These are phyloP conservation scores for Boletus rubescentipes DNA, from an alignment of 768 basidiomycete genomes.

Conservation along the genomic window DNA sequence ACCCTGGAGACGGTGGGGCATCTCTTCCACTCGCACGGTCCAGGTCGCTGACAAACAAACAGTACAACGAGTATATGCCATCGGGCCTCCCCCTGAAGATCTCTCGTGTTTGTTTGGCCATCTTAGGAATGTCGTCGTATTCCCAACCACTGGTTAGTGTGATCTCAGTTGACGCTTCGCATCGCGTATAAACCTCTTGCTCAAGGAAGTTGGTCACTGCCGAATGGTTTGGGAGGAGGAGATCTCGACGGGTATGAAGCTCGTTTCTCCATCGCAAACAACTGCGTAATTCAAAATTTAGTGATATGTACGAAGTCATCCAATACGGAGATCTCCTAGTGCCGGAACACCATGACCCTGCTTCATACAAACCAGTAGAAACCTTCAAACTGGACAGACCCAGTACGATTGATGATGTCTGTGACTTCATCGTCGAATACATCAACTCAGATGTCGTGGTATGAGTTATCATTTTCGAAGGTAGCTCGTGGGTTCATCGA, in stretches of 20 bases:
- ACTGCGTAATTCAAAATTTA: conserved; percentile 24
- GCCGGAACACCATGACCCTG: conserved; percentile 47
- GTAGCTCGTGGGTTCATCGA: conserved; percentile 4
- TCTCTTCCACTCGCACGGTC: not conserved
- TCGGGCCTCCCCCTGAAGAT: conserved; percentile 63
- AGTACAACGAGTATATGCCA: conserved; percentile 72
- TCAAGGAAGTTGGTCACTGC: conserved; percentile 58
- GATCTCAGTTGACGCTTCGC: not conserved
- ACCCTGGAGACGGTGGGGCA: conserved; percentile 68
- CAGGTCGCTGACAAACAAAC: conserved; percentile 4
- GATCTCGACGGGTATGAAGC: conserved; percentile 70
- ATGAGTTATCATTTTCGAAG: conserved; percentile 13
- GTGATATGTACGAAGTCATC: conserved; percentile 67
- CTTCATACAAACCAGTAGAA: conserved; percentile 44
- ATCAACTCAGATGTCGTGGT: conserved; percentile 82
- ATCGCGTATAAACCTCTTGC: not conserved
- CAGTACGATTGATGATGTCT: conserved; percentile 67
- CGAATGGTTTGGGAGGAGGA: conserved; percentile 71
- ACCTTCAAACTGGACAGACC: conserved; percentile 42
- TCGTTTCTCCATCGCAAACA: not conserved
- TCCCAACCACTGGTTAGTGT: conserved; percentile 57
- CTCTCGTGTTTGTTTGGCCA: conserved; percentile 56
- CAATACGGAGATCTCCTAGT: conserved; percentile 56
- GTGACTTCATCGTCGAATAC: conserved; percentile 80
- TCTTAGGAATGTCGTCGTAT: conserved; percentile 70